Base-by-base conservation (phyloP, 2,329 filamentous ascomycete genomes). In the Stachybotrys chartarum region DNA sequence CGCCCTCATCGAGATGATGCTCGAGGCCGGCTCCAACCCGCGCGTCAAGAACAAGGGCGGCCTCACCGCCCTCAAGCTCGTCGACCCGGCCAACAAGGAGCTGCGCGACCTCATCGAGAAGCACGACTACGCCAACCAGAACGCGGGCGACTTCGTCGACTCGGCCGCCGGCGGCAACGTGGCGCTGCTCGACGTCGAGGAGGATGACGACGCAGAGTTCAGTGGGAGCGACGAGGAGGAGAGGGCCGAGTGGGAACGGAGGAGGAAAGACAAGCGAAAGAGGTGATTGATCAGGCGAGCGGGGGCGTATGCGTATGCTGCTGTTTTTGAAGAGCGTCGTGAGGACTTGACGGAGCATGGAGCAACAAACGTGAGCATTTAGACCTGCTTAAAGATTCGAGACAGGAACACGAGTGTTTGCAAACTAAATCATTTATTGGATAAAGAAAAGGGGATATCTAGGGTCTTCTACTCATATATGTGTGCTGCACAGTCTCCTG, bases 1-100 rank as follows among this genome's bases (percentile, higher is more conserved):
- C 63, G 79, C 81, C 17, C 79, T 94, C 54, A 81, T 93, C 62
- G 81, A 86, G 63, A 90, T 94, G 78, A 84, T 95, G 79, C 80
- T 93, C 60, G 90, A 94, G 73, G 90, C 90, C 54, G 90, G 90
- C 56, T 79, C 75, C 52, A 79, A 72, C 71, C 71, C 81, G 55
- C 78, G 81, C 58, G 63, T 76, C 64, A 76, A 75, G 70, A 93
- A 93, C 75, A 88, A 87, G 72, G 86, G 83, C 54, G 86, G 87
- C 64, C 78, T 91, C 57, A 89, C 85, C 52, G 80, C 90, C 31
- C 67, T 81, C 54, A 86, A 91, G 71, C 80, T 93, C 58, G 86
- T 86, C 54, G 89, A 93, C 71, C 89, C 88, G 16, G 67, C 79
- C 51, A 90, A 92, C 71, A 66, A 67, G 30, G 80, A 78, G 54